A percentile compares a stretch with the other conserved stretches of the same genome.
These are phyloP conservation scores for Massariosphaeria phaeospora DNA, from an alignment of 495 filamentous ascomycete species.

Conservation along the genomic window DNA sequence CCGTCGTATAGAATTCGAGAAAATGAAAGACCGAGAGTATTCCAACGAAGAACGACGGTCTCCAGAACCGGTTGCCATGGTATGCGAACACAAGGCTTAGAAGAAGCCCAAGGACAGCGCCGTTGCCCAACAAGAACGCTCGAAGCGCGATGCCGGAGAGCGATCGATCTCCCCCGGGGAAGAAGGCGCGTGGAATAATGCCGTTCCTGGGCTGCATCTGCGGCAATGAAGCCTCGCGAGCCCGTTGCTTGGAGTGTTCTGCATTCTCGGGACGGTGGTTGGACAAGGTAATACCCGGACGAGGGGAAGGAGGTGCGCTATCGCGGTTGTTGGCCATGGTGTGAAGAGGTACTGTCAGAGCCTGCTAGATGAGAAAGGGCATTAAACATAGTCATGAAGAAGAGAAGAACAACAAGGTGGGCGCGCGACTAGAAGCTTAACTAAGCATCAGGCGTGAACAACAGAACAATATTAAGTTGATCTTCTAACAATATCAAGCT, in stretches of 20 bases:
- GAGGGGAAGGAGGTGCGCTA: slow-evolving; percentile 14
- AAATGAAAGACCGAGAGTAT: slow-evolving; percentile 84
- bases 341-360: not conserved
- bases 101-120: slow-evolving; percentile 44
- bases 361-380: not conserved
- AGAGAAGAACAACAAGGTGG: not conserved
- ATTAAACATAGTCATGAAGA: not conserved
- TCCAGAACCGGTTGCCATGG: slow-evolving; percentile 60
- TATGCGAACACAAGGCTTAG: slow-evolving; percentile 43
- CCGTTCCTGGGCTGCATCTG: slow-evolving; percentile 7
- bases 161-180: slow-evolving; percentile 42
- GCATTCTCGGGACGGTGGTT: slow-evolving; percentile 21
- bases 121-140: slow-evolving; percentile 55
- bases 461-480: slow-evolving; percentile 21
- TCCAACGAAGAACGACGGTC: slow-evolving; percentile 72
- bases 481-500: too few relatives aligned
- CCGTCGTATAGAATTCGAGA: slow-evolving; percentile 90
- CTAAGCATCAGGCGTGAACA: not conserved
- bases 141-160: slow-evolving; percentile 76
- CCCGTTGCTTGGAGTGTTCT: slow-evolving; percentile 26
- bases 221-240: slow-evolving; percentile 23
- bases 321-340: slow-evolving; percentile 3
- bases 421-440: too few relatives aligned
- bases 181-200: slow-evolving; percentile 24
- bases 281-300: slow-evolving; percentile 31